Evolutionary conservation across 2,329 filamentous ascomycete genomes (phyloP).

Genomic region (Magnaporthiopsis incrustans): DNA sequence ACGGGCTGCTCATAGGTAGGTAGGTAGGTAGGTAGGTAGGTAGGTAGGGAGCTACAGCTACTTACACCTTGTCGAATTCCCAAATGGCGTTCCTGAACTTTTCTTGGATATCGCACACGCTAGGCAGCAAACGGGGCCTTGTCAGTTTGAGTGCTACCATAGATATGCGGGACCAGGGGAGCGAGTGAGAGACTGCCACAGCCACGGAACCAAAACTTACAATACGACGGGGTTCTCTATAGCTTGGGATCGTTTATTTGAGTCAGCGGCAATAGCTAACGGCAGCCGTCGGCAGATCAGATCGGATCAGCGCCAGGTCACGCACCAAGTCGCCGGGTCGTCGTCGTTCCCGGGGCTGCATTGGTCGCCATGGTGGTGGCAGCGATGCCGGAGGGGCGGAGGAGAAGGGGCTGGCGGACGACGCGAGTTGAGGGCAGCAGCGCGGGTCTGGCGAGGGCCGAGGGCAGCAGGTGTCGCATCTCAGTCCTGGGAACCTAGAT

Average conservation of each 20-base stretch:
- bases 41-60: too few relatives aligned
- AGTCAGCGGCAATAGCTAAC: too few relatives aligned
- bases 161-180: too few relatives aligned
- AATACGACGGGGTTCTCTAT: conserved; percentile 35
- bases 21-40: too few relatives aligned
- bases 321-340: not conserved
- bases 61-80: conserved; percentile 75
- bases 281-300: too few relatives aligned
- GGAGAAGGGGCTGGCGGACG: not conserved
- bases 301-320: not conserved
- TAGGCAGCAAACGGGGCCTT: conserved; percentile 25
- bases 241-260: not conserved
- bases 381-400: not conserved
- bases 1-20: not conserved
- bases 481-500: not conserved
- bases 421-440: not conserved
- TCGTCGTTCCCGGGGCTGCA: not conserved
- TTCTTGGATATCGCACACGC: conserved; percentile 91
- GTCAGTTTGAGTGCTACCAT: not conserved
- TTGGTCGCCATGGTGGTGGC: not conserved
- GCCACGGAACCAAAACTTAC: too few relatives aligned
- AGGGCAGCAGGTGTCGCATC: not conserved
- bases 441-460: not conserved
- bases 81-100: conserved; percentile 79
- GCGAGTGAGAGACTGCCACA: not conserved